These are phyloP conservation scores for Mycosarcoma maydis DNA, from an alignment of 1,284 basidiomycete species.

Conservation along the genomic window DNA sequence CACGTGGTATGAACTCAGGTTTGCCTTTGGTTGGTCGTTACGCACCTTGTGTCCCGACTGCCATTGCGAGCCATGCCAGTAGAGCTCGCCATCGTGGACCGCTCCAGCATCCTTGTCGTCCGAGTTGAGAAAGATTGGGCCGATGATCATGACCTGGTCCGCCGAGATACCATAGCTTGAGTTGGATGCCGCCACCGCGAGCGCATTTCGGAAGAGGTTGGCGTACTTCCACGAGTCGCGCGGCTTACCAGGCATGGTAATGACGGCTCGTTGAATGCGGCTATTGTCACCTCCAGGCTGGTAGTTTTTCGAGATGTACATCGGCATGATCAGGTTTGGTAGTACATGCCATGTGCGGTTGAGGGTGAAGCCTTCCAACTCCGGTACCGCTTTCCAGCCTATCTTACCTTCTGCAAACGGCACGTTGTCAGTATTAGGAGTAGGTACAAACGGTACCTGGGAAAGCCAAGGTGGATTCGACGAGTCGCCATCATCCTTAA, in stretches of 20 bases:
- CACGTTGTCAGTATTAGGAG: constrained; percentile 12
- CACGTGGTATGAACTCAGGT: constrained; percentile 49
- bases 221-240: constrained; percentile 63
- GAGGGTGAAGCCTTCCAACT: constrained; percentile 48
- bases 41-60: constrained; percentile 52
- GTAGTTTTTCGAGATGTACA: constrained; percentile 50
- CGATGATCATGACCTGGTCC: constrained; percentile 50
- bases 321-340: constrained; percentile 42
- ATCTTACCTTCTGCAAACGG: constrained; percentile 6
- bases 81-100: constrained; percentile 34
- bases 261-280: constrained; percentile 54
- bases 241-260: constrained; percentile 59
- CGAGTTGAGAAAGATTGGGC: constrained; percentile 52
- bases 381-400: constrained; percentile 47
- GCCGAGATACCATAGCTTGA: constrained; percentile 21
- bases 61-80: constrained; percentile 59
- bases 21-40: constrained; percentile 29
- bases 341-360: constrained; percentile 48
- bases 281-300: constrained; percentile 33
- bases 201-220: constrained; percentile 53
- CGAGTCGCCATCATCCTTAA: constrained; percentile 34
- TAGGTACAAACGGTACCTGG: constrained; percentile 33
- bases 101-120: constrained; percentile 49
- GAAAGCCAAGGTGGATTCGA: constrained; percentile 36
- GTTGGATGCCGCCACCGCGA: constrained; percentile 42